Conservation (phyloP, 257 asterid species). For the Mentha longifolia region DNA sequence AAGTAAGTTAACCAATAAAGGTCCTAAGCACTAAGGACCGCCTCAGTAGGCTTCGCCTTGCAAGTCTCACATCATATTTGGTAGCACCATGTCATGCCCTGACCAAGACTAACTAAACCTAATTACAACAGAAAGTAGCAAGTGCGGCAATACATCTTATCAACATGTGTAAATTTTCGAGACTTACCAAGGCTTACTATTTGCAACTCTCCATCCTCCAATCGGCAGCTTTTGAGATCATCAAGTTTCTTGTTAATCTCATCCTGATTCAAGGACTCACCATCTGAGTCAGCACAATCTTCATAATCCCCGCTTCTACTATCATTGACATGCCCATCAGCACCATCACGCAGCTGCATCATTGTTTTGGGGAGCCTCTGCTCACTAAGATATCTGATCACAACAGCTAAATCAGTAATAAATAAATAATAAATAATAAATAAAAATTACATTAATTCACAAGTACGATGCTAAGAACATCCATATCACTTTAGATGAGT, state of each 20-base stretch:
- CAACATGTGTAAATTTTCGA: slow-evolving; percentile 18
- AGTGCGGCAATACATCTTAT: slow-evolving; percentile 1
- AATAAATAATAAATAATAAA: no score
- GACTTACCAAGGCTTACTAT: slow-evolving; percentile 74
- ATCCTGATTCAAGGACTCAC: slow-evolving; percentile 52
- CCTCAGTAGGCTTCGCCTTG: slow-evolving; percentile 10
- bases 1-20: slow-evolving; percentile 14
- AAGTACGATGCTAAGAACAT: no score
- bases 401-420: slow-evolving; percentile 23
- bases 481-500: no score
- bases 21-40: slow-evolving; percentile 26
- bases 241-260: slow-evolving; percentile 61
- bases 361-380: slow-evolving; percentile 79
- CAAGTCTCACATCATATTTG: background rate
- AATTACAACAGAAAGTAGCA: slow-evolving; percentile 25
- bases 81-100: slow-evolving; percentile 16
- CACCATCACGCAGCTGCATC: slow-evolving; percentile 63
- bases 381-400: slow-evolving; percentile 80
- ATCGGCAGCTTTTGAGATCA: slow-evolving; percentile 57
- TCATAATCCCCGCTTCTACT: slow-evolving; percentile 56
- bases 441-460: background rate
- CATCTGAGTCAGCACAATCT: slow-evolving; percentile 53
- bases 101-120: slow-evolving; percentile 22
- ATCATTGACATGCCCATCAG: slow-evolving; percentile 47
- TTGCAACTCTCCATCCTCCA: slow-evolving; percentile 73